Base-by-base conservation (phyloP, 495 filamentous ascomycete genomes). In the Penicillium cataractarum region DNA sequence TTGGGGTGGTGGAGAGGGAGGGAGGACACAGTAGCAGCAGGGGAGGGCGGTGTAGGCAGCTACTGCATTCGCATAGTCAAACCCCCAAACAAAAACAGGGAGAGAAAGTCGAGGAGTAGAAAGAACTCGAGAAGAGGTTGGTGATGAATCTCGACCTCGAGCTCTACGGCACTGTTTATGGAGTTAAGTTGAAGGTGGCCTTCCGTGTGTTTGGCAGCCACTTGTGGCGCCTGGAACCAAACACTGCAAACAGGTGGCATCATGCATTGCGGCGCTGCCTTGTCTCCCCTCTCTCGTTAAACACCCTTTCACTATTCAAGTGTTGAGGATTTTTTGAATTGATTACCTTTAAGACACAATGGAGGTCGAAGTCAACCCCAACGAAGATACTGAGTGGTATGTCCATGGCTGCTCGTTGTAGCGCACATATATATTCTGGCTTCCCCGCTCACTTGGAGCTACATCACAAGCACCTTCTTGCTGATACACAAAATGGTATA, bases 331-430 rank as follows among this genome's bases (percentile, higher is more conserved):
- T 57, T 49, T 10, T 39, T 26, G 27, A 33, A 27, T n/a, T 39
- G 10, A 21, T 50, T 54, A 12, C 19, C 42, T 40, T 50, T 19
- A 29, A 40, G 49, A 32, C 68, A 87, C 57, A 13, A 96, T 95
- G 91, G 88, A 80, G 63, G 96, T 97, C 54, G 92, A 95, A 55
- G 90, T 99, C 71, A 88, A 98, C 72, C 93, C 93, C 33, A 96
- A 97, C 73, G 95, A 92, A 63, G 95, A 99, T 74, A 99, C 95
- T 39, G 95, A 99, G 89, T 99, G 95, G 95, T 96, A 80, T 57
- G 72, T 60, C 21, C 32, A 21, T 12, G 17, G 39, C n/a, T 31
- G 35, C 24, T 50, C n/a, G n/a, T n/a, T n/a, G n/a, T n/a, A n/a
- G n/a, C n/a, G n/a, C n/a, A n/a, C n/a, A 22, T 61, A 50, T 44